These are phyloP conservation scores for Vaccinium corymbosum DNA, from an alignment of 148 eudicot genomes.

Conservation along the genomic window DNA sequence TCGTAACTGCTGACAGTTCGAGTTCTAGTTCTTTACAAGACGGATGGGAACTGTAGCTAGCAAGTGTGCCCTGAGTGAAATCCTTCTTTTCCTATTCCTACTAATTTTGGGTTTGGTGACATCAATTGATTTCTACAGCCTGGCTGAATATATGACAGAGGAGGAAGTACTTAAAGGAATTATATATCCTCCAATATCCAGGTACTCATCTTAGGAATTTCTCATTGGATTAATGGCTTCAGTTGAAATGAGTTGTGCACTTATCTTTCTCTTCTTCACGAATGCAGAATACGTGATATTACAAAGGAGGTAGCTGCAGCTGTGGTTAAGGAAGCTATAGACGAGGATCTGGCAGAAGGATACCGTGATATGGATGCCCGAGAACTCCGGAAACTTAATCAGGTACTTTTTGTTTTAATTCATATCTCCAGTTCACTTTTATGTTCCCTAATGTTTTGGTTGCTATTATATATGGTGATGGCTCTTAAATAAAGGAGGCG, in stretches of 20 bases:
- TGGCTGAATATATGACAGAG: conserved; percentile 90
- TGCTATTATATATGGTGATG: neutral
- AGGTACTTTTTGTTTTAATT: conserved; percentile 34
- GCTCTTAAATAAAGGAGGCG: neutral
- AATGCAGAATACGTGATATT: conserved; percentile 85
- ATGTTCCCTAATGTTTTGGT: neutral
- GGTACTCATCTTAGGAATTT: conserved; percentile 36
- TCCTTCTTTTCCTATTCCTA: neutral
- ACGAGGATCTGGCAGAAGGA: conserved; percentile 94
- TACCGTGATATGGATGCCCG: conserved; percentile 89
- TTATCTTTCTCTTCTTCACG: conserved; percentile 15
- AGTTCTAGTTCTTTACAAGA: neutral
- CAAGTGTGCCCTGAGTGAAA: neutral
- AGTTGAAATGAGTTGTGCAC: neutral
- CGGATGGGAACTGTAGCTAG: neutral
- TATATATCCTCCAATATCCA: conserved; percentile 84
- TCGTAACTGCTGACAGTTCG: neutral
- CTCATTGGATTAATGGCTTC: neutral
- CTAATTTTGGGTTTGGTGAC: conserved; percentile 19
- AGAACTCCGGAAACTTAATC: conserved; percentile 64
- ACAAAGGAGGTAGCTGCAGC: conserved; percentile 93
- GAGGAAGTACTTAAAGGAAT: conserved; percentile 79
- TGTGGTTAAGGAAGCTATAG: conserved; percentile 82
- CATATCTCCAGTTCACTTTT: neutral
- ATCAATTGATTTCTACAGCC: conserved; percentile 37